phyloP scores from a whole-genome alignment of 805 yeast genomes.

The Ogataea chonburiensis region DNA sequence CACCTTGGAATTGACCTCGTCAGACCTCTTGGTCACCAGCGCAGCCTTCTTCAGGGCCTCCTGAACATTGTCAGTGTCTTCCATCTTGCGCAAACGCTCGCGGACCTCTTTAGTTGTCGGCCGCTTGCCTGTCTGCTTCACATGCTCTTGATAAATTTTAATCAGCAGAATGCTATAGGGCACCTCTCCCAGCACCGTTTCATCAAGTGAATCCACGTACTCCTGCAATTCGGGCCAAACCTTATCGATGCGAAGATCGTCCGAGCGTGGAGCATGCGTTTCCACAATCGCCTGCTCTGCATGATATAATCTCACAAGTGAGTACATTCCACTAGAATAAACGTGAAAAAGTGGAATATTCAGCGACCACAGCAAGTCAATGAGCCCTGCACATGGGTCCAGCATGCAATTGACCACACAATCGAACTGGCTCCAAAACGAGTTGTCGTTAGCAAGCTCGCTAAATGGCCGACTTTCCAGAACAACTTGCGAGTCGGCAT shows the following conservation, averaged over 20 bases:
- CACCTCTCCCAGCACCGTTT: constrained; percentile 53
- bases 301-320: constrained; percentile 51
- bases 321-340: constrained; percentile 63
- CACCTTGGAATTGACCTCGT: constrained; percentile 32
- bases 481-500: constrained; percentile 52
- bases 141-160: constrained; percentile 50
- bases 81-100: constrained; percentile 10
- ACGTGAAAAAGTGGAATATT: constrained; percentile 56
- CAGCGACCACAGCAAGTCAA: constrained; percentile 40
- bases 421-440: constrained; percentile 49
- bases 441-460: constrained; percentile 12
- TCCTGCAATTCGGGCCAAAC: constrained; percentile 71
- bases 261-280: constrained; percentile 60
- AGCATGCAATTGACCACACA: constrained; percentile 43
- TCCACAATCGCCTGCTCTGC: constrained; percentile 67
- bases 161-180: constrained; percentile 68
- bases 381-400: constrained; percentile 21
- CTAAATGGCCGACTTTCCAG: constrained; percentile 17
- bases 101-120: constrained; percentile 27
- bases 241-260: constrained; percentile 61
- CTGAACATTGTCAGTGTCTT: constrained; percentile 38
- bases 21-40: constrained; percentile 40
- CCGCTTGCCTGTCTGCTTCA: constrained; percentile 18
- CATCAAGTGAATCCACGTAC: constrained; percentile 50
- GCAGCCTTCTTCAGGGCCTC: constrained; percentile 42